phyloP scores from a whole-genome alignment of 2,329 filamentous ascomycete genomes.

The Cladorrhinum sp. region DNA sequence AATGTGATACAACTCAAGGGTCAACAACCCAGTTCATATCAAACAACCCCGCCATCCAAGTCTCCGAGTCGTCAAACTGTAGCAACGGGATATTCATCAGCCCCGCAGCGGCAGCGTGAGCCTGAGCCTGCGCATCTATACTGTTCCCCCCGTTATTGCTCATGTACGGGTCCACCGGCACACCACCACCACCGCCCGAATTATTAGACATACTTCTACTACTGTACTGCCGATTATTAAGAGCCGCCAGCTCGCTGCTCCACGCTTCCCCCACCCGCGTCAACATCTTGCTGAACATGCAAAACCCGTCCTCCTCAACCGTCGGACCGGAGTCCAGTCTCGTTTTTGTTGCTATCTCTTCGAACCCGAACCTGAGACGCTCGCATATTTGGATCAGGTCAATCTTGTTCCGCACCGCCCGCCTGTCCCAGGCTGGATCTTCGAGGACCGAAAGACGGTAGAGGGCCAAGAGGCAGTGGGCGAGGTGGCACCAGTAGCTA shows the following conservation, averaged over 20 bases:
- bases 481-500: conserved; percentile 34
- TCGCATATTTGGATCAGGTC: conserved; percentile 36
- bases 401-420: conserved; percentile 31
- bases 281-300: conserved; percentile 21
- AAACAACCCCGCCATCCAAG: conserved; percentile 24
- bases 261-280: conserved; percentile 19
- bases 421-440: conserved; percentile 40
- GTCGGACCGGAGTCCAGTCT: conserved; percentile 13
- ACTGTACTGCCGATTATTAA: background rate
- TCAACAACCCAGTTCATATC: conserved; percentile 25
- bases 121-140: background rate
- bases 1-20: background rate
- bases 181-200: background rate
- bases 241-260: conserved; percentile 17
- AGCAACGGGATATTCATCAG: conserved; percentile 20
- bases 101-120: background rate
- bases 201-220: background rate
- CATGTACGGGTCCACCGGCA: conserved; percentile 8
- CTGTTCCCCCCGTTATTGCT: background rate
- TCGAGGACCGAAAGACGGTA: conserved; percentile 35
- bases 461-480: conserved; percentile 34
- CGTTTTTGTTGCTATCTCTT: conserved; percentile 20
- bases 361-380: conserved; percentile 29
- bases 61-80: conserved; percentile 19
- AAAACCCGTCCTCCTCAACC: conserved; percentile 24